A percentile compares a stretch with the other conserved stretches of the same genome.
These are phyloP conservation scores for Micractinium conductrix DNA, from an alignment of 139 green algal genomes.

Conservation along the genomic window DNA sequence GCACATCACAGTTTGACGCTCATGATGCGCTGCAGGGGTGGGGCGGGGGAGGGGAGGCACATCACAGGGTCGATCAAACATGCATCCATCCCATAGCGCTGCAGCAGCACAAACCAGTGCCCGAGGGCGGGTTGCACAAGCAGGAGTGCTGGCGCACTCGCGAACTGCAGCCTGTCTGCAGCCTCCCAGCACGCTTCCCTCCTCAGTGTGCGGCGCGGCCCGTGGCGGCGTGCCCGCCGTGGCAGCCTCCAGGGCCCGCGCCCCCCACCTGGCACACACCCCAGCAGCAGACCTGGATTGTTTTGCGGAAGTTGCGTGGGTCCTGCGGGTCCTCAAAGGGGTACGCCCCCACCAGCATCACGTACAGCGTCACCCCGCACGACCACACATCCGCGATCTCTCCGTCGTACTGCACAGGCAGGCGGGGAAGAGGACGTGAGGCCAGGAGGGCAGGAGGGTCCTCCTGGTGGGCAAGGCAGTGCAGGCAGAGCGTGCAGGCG, in stretches of 20 bases:
- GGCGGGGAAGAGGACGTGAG: neutral
- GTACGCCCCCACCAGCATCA: constrained; percentile 98
- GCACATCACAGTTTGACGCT: neutral
- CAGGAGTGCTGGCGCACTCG: too few relatives aligned
- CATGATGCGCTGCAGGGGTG: neutral
- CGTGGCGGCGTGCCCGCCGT: neutral
- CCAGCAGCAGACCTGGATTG: constrained; percentile 80
- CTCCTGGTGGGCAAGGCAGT: neutral
- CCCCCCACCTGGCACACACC: neutral
- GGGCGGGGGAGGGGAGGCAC: neutral
- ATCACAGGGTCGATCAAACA: too few relatives aligned
- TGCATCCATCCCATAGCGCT: too few relatives aligned
- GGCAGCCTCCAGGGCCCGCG: neutral
- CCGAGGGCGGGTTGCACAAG: too few relatives aligned
- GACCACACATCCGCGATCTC: constrained; percentile 98
- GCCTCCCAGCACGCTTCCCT: neutral
- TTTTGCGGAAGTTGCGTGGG: constrained; percentile 98
- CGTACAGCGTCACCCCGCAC: constrained; percentile 98
- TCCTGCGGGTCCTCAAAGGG: constrained; percentile 98
- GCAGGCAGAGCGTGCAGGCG: neutral
- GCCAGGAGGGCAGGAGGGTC: neutral
- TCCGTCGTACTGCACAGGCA: constrained; percentile 85
- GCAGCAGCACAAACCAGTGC: too few relatives aligned
- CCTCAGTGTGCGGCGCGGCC: neutral
- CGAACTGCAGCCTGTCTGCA: too few relatives aligned